Conservation (phyloP, 2,329 filamentous ascomycete species). For the Lithohypha guttulata region DNA sequence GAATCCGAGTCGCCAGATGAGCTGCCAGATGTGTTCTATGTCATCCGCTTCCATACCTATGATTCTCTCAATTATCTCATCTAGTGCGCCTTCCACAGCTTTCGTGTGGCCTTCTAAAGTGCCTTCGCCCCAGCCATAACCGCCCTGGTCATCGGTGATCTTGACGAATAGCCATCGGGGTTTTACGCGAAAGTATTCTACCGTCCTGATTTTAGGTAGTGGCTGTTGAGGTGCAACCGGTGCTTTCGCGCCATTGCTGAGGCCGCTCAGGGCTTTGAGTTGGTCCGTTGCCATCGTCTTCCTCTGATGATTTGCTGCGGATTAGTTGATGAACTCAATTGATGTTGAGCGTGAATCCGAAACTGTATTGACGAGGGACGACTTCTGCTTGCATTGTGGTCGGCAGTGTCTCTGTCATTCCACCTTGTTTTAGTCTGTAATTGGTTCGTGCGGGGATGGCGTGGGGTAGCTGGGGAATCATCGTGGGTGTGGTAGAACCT, state of each 20-base stretch:
- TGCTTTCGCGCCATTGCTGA: slow-evolving; percentile 9
- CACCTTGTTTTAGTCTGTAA: too few species aligned
- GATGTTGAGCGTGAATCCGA: too few species aligned
- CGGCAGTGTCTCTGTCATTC: too few species aligned
- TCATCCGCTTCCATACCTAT: slow-evolving; percentile 61
- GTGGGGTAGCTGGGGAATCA: too few species aligned
- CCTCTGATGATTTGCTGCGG: too few species aligned
- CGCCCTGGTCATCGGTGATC: slow-evolving; percentile 55
- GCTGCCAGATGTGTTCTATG: slow-evolving; percentile 65
- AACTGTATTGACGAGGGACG: too few species aligned
- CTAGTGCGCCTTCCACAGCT: slow-evolving; percentile 62
- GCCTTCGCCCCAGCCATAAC: slow-evolving; percentile 63
- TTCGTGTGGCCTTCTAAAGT: slow-evolving; percentile 64
- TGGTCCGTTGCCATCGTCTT: slow-evolving; percentile 16
- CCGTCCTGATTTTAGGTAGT: slow-evolving; percentile 40
- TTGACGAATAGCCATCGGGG: slow-evolving; percentile 72
- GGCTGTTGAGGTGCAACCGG: slow-evolving; percentile 1
- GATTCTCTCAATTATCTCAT: slow-evolving; percentile 53
- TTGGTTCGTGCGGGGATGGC: too few species aligned
- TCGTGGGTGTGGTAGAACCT: too few species aligned
- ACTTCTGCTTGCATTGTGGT: too few species aligned
- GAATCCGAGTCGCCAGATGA: slow-evolving; percentile 57
- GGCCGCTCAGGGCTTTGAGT: slow-evolving; percentile 12
- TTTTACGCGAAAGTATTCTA: slow-evolving; percentile 65
- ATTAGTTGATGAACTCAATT: too few species aligned